Evolutionary conservation across 148 eudicot species (phyloP), one percentile per base, ranked within the genome.

Genomic region (Hydrangea macrophylla): DNA sequence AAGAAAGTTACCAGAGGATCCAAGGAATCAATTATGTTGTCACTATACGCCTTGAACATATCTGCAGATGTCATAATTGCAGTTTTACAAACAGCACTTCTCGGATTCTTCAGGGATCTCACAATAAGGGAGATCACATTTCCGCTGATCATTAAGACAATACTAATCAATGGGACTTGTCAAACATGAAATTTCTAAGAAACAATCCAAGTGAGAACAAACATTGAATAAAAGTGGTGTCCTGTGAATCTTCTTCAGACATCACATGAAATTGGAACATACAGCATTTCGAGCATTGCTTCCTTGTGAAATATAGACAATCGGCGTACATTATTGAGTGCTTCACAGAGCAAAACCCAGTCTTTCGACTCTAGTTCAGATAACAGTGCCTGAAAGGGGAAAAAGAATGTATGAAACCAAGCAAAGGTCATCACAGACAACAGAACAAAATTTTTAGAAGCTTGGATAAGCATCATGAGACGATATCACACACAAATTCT

Each of bases 31-130:
- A 87, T 70, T 30, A 85, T 71, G 72, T 69, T 70, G 73, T 87
- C 89, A 18, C 78, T 63, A 63, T 80, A 87, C 25, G 84, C 85
- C 67, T 68, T 70, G 70, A 87, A 87, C 54, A 87, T 76, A 76
- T 87, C 92, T 8, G 85, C 77, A 39, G 77, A 82, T 62, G 89
- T 79, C 92, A 87, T 85, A 69, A 84, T 70, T 32, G 89, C 86
- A 50, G 92, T 87, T 67, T 87, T 87, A 70, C 89, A 84, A 44
- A 87, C 76, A 60, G 89, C 89, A 73, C 92, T 87, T 78, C 92
- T 84, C 17, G 92, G 92, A 75, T 82, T 87, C 82, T 87, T 87
- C 56, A 87, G 32, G 11, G 92, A 82, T 78, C 85, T 87, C 73
- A 80, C 87, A 35, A 87, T 24, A 31, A 85, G 77, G 24, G 78